Evolutionary conservation across 2,329 filamentous ascomycete genomes (phyloP).

Genomic region (Aureobasidium sp.): DNA sequence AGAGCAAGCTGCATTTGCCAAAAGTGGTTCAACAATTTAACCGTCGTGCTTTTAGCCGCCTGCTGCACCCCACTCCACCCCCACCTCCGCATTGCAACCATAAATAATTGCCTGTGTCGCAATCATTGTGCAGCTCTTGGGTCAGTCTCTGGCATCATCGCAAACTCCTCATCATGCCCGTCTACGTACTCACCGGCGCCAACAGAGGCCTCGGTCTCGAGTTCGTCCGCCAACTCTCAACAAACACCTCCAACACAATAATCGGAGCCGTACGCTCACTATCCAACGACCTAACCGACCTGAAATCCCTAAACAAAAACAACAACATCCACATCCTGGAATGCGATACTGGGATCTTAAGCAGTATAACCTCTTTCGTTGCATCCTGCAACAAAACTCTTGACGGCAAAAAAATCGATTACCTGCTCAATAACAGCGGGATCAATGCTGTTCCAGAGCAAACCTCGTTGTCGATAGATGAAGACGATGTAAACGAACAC

Average conservation of each 20-base stretch:
- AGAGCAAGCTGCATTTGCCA: background rate
- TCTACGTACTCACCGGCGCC: conserved; percentile 31
- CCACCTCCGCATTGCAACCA: background rate
- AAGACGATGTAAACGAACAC: conserved; percentile 33
- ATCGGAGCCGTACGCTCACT: conserved; percentile 35
- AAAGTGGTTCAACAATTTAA: background rate
- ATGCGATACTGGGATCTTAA: conserved; percentile 35
- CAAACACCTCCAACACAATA: conserved; percentile 29
- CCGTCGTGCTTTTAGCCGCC: conserved; percentile 8
- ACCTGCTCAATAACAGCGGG: conserved; percentile 36
- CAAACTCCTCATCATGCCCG: conserved; percentile 23
- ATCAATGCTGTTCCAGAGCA: conserved; percentile 35
- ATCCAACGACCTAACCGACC: conserved; percentile 25
- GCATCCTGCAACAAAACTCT: conserved; percentile 28
- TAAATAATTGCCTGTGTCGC: background rate
- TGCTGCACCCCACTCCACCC: background rate
- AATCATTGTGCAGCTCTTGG: no score
- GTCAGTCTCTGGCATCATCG: background rate
- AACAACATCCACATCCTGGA: conserved; percentile 34
- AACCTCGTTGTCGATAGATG: conserved; percentile 34
- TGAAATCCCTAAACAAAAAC: conserved; percentile 24
- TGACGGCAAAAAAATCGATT: conserved; percentile 33
- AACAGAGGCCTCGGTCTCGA: conserved; percentile 33
- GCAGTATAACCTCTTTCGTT: conserved; percentile 31
- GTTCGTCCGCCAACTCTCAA: conserved; percentile 24